These are phyloP conservation scores for Amanita pseudoporphyria DNA, from an alignment of 768 basidiomycete species.

Conservation along the genomic window DNA sequence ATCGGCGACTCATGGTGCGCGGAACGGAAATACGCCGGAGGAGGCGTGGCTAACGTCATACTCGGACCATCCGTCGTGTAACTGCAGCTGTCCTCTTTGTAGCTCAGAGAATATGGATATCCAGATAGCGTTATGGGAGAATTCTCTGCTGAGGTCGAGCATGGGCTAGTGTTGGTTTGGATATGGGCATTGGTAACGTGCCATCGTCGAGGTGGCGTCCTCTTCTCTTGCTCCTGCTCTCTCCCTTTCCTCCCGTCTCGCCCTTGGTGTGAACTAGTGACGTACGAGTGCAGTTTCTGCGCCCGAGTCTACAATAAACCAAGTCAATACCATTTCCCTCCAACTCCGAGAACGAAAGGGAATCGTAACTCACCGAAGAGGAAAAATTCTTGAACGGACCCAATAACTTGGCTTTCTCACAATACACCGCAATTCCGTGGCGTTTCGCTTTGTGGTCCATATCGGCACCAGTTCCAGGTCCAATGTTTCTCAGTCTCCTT, in stretches of 20 bases:
- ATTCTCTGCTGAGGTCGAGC: not conserved
- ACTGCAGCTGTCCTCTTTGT: not conserved
- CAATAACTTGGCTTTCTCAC: not conserved
- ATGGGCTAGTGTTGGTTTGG: too few relatives aligned
- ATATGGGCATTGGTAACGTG: not conserved
- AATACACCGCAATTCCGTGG: not conserved
- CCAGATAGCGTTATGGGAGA: too few relatives aligned
- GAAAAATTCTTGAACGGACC: not conserved
- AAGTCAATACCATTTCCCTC: not conserved
- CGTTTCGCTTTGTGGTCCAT: not conserved
- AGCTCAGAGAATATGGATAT: not conserved
- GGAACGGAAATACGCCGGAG: too few relatives aligned
- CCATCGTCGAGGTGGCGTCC: not conserved
- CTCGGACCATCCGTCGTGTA: not conserved
- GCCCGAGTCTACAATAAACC: not conserved
- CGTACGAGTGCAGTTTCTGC: too few relatives aligned
- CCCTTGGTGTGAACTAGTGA: too few relatives aligned
- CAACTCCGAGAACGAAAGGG: not conserved
- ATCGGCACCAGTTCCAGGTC: not conserved
- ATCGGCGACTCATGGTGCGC: too few relatives aligned
- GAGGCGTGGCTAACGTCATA: not conserved
- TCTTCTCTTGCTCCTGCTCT: not conserved
- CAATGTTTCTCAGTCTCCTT: not conserved
- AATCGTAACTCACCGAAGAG: not conserved
- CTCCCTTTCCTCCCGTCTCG: too few relatives aligned